Base-by-base conservation (phyloP, 495 filamentous ascomycete species). In the Xylaria flabelliformis region DNA sequence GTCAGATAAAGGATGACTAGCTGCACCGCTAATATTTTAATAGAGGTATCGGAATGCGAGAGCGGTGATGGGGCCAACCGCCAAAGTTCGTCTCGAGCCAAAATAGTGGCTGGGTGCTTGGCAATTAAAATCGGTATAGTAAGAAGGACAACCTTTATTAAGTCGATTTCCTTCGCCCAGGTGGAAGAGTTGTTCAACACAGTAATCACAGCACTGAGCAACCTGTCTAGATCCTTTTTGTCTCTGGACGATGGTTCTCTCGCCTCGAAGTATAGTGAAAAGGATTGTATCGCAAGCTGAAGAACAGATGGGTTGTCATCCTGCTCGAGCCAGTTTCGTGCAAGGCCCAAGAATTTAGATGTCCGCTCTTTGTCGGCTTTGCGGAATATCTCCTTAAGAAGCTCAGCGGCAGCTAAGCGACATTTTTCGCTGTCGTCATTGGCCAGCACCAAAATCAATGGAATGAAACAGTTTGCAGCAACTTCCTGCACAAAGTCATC, bases 381-480 rank as follows among this genome's bases (percentile, higher is more conserved):
- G 56, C 89, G 89, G 79, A 96, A 97, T 62, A 92, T 84, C 77
- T 91, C 89, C 75, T 93, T 93, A 53, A 97, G 82, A 41, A 99
- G 80, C 42, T 89, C 88, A 19, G 89, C 93, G 12, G 94, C 93
- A 84, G 96, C 92, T 74, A 93, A 88, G 32, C 93, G 91, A 79
- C 96, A 99, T 70, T 94, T 92, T 13, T 89, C 84, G 44, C 93
- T 92, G 41, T 97, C 93, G 73, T 99, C 96, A 72, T 97, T 97
- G 58, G 91, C 88, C 76, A 97, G 87, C 21, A 92, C 89, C 79
- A 97, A 90, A 26, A 97, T 89, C 21, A 99, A 80, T 0, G 95
- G 94, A 21, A 95, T 84, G 82, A 98, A 98, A 80, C 95, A 93
- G 15, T 89, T 92, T 34, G 86, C 88, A 4, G 94, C 83, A 42